Base-by-base conservation (phyloP, 306 rosid genomes). In the Albizia julibrissin region DNA sequence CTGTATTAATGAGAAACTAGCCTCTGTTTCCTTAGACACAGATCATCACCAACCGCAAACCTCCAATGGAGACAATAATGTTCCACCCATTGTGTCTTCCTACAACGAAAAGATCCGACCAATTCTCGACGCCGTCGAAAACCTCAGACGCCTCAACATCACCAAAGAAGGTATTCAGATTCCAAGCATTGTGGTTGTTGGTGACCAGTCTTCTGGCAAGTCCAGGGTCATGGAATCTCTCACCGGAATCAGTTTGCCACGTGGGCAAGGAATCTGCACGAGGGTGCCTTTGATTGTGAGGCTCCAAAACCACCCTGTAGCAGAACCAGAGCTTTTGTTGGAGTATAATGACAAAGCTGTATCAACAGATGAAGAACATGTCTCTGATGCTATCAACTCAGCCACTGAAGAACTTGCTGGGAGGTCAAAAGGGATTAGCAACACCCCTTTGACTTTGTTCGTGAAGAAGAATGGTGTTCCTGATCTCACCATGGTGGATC, bases 211-310 rank as follows among this genome's bases (percentile, higher is more conserved):
- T 0, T 86, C 92, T 0, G 90, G 92, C 0, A 86, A 89, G 12
- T 89, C 92, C 0, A 89, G 92, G 75, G 92, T 89, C 13, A 84
- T 89, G 0, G 90, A 89, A 71, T 89, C 91, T 3, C 64, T 89
- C 1, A 88, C 89, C 14, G 85, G 90, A 29, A 89, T 89, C 10
- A 86, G 85, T 76, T 77, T 91, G 54, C 92, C 94, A 0, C 85
- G 92, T 1, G 92, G 94, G 0, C 94, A 91, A 27, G 92, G 92
- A 0, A 89, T 91, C 1, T 91, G 91, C 80, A 91, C 92, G 0
- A 84, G 94, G 76, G 91, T 90, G 0, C 93, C 91, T 1, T 75
- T 90, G 8, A 5, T 88, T 0, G 88, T 88, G 93, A 81, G 93
- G 77, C 93, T 90, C 14, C 91, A 88, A 34, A 83, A 83, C 66